Percentiles rank a stretch among this genome's conserved stretches.
Conservation (phyloP, 305 asterid genomes). For the Ilex paraguariensis region DNA sequence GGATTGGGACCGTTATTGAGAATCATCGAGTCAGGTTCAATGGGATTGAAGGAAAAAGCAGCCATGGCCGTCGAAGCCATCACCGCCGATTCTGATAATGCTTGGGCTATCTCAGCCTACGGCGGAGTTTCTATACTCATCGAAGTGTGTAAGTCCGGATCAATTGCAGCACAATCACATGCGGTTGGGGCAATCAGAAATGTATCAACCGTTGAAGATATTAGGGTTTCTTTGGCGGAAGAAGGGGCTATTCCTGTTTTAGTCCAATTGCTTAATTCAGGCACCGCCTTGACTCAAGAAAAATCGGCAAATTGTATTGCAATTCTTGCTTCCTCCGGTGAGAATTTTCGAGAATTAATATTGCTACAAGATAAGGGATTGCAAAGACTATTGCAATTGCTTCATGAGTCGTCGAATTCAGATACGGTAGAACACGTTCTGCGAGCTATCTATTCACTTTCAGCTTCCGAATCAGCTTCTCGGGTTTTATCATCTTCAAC, state of each 20-base stretch:
- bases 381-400: constrained; percentile 54
- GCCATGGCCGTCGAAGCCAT: constrained; percentile 75
- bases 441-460: constrained; percentile 67
- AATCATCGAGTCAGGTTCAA: constrained; percentile 51
- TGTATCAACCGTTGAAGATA: constrained; percentile 57
- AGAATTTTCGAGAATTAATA: constrained; percentile 43
- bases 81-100: constrained; percentile 70
- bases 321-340: constrained; percentile 67
- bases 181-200: constrained; percentile 73
- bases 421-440: constrained; percentile 65
- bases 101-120: constrained; percentile 89
- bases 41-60: constrained; percentile 70
- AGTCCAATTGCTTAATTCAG: constrained; percentile 58
- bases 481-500: constrained; percentile 62
- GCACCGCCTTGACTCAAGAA: constrained; percentile 49
- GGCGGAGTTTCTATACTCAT: constrained; percentile 65
- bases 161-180: constrained; percentile 56
- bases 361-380: constrained; percentile 60
- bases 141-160: constrained; percentile 77
- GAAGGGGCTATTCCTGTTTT: constrained; percentile 77
- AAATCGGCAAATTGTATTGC: constrained; percentile 75
- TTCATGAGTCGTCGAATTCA: constrained; percentile 49
- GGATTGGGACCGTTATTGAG: constrained; percentile 77
- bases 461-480: constrained; percentile 52
- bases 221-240: constrained; percentile 58